phyloP scores from a whole-genome alignment of 192 early-diverging fungal species.

The Coemansia biformis region DNA sequence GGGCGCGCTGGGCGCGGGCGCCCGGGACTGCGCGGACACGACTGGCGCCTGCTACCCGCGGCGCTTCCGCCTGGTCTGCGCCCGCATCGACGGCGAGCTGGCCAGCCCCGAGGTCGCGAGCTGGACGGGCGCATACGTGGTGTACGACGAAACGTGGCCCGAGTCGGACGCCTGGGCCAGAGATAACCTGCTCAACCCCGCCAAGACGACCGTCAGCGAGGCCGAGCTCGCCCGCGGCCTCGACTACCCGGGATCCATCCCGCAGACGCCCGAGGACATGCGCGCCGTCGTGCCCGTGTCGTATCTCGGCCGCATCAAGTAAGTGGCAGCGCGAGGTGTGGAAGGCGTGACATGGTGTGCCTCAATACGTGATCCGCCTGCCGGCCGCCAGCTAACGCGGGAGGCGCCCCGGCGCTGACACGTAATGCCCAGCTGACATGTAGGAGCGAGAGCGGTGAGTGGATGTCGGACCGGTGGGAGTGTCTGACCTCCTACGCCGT shows the following conservation, averaged over 20 bases:
- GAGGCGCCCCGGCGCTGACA: no score
- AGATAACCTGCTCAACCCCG: slow-evolving; percentile 14
- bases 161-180: slow-evolving; percentile 20
- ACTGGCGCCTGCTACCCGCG: slow-evolving; percentile 25
- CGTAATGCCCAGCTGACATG: neutral
- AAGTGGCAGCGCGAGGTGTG: no score
- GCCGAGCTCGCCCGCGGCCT: slow-evolving; percentile 27
- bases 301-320: slow-evolving; percentile 46
- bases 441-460: slow-evolving; percentile 44
- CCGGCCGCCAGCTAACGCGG: no score
- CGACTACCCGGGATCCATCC: slow-evolving; percentile 43
- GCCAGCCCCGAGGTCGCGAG: slow-evolving; percentile 28
- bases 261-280: slow-evolving; percentile 25
- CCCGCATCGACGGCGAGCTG: slow-evolving; percentile 20
- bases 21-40: slow-evolving; percentile 1
- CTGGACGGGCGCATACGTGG: slow-evolving; percentile 39
- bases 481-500: slow-evolving; percentile 43
- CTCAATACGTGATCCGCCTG: no score
- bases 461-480: slow-evolving; percentile 47
- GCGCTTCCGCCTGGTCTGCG: slow-evolving; percentile 22
- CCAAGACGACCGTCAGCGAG: slow-evolving; percentile 9
- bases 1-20: slow-evolving; percentile 5
- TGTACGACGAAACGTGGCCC: slow-evolving; percentile 31
- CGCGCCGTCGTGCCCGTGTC: slow-evolving; percentile 34
- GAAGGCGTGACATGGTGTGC: no score